Evolutionary conservation across 805 yeast species (phyloP), one percentile per base, ranked within the genome.

Genomic region (Starmerella asiatica): DNA sequence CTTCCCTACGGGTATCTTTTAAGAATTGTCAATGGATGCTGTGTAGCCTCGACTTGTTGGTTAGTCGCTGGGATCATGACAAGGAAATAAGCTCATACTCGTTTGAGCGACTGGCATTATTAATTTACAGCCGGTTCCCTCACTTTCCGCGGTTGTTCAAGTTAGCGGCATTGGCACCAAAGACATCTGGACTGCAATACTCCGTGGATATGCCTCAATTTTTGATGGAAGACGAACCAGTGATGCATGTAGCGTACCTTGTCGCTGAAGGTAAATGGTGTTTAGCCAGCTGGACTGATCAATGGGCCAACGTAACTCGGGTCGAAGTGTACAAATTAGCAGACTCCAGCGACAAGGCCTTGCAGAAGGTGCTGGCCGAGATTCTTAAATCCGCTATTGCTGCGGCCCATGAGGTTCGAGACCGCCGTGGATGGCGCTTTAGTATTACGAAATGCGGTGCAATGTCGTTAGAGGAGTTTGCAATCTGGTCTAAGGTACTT

Each of bases 231-330:
- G 80, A 79, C 44, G 94, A 85, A 51, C 65, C 81, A 1, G 81
- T 75, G 50, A 64, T 88, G 18, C 97, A 91, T 55, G 66, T 91
- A 9, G 84, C 94, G 1, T 88, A 86, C 52, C 83, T 84, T 23
- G 58, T 93, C 0, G 64, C 71, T 3, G 94, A 86, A 56, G 75
- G 75, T 44, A 74, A 73, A 39, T 88, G 95, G 94, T 67, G 84
- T 32, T 73, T 76, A 18, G 93, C 83, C 0, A 78, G 93, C 0
- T 84, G 96, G 93, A 68, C 91, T 0, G 94, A 88, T 53, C 88
- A 86, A 36, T 69, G 70, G 55, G 94, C 94, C 0, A 64, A 65
- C 3, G 66, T 73, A 11, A 70, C 76, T 15, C 67, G 65, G 34
- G 69, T 76, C 0, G 76, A 73, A 47, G 69, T 84, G 0, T 80